Base-by-base conservation (phyloP, 192 early-diverging fungal species). In the Nowakowskiella sp. region DNA sequence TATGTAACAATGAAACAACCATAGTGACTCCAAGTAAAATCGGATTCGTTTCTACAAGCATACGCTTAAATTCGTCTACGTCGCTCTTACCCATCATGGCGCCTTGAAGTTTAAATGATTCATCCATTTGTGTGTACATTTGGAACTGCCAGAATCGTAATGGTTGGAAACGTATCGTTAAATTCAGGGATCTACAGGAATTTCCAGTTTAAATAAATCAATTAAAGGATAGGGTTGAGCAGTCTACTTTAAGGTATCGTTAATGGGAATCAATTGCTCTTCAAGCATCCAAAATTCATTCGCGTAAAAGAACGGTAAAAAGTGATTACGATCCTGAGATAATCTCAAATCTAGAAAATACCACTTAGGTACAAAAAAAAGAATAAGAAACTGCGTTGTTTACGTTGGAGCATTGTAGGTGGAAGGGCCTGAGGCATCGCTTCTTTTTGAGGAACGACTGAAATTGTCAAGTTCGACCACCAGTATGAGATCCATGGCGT, bases 11-110 rank as follows among this genome's bases (percentile, higher is more conserved):
- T 28, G 85, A 86, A 23, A 92, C 90, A 26, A 68, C 36, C n/a
- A 87, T 70, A 3, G 91, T 94, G 3, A 87, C 53, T 1, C 65
- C 75, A 44, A 94, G 62, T 2, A 94, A 65, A 44, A 81, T 77
- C 2, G 90, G 90, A 62, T 91, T 94, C 30, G 91, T 94, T 42
- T 94, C 91, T 47, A 80, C 51, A 53, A 94, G 78, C 88, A 92
- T 92, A 42, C 88, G 73, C 72, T 94, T 94, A 28, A 94, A 64
- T 55, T 92, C 84, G 53, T 94, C 91, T 21, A 73, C 72, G 30
- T 78, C 73, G 13, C 68, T 58, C 3, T 74, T 69, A 4, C 82
- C 80, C 52, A 79, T 51, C 68, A 70, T 58, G n/a, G 56, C 50
- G 29, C 78, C 62, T 64, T 83, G 78, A 30, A 70, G 44, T n/a